Evolutionary conservation across 2,329 filamentous ascomycete species (phyloP).

Genomic region (Triangularia setosa): DNA sequence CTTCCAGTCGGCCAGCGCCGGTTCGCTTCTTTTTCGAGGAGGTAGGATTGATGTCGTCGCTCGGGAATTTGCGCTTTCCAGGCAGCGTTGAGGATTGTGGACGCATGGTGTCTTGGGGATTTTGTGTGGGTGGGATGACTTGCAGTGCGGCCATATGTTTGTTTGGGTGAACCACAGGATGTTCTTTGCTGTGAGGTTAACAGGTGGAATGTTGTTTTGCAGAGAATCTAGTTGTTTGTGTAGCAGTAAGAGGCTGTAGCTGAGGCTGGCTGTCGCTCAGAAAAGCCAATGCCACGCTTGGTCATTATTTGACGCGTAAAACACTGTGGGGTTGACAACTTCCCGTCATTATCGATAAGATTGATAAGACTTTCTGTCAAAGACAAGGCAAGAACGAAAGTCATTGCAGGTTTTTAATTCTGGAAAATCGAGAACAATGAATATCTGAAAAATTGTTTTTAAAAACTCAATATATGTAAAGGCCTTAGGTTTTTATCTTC

Average conservation of each 20-base stretch:
- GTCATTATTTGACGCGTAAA: slow-evolving; percentile 4
- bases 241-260: neutral
- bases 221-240: neutral
- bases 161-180: neutral
- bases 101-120: neutral
- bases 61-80: slow-evolving; percentile 21
- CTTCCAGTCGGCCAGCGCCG: neutral
- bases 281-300: slow-evolving; percentile 1
- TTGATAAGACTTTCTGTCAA: neutral
- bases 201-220: neutral
- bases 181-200: neutral
- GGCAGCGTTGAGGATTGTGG: neutral
- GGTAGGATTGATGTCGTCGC: slow-evolving; percentile 7
- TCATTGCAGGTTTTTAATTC: too few relatives aligned
- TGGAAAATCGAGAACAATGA: too few relatives aligned
- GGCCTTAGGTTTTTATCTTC: too few relatives aligned
- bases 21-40: slow-evolving; percentile 24
- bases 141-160: neutral
- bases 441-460: too few relatives aligned
- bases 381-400: neutral
- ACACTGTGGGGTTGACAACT: slow-evolving; percentile 2
- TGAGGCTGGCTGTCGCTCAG: neutral
- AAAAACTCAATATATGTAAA: too few relatives aligned
- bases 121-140: neutral
- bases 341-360: slow-evolving; percentile 6